Conservation (phyloP, 2,329 filamentous ascomycete genomes). For the Aspergillus terreus region DNA sequence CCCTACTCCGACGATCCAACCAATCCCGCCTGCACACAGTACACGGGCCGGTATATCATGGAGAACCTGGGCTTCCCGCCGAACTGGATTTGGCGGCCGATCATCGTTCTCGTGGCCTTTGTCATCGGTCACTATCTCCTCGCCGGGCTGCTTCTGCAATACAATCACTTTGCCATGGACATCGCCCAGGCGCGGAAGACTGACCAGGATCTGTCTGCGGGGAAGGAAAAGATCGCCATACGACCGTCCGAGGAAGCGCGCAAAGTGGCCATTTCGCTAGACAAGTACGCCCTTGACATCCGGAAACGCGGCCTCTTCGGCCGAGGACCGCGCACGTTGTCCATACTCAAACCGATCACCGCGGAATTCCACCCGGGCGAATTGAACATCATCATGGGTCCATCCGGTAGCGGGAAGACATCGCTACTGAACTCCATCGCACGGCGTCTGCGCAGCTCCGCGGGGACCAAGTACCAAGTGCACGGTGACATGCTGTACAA, state of each 20-base stretch:
- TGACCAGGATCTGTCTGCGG: conserved; percentile 62
- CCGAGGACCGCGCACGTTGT: conserved; percentile 35
- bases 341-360: conserved; percentile 64
- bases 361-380: conserved; percentile 64
- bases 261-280: conserved; percentile 62
- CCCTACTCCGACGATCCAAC: conserved; percentile 58
- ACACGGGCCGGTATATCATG: conserved; percentile 67
- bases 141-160: conserved; percentile 60
- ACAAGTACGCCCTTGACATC: conserved; percentile 61
- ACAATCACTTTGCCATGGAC: conserved; percentile 64
- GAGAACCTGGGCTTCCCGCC: conserved; percentile 63
- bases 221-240: conserved; percentile 65
- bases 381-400: conserved; percentile 76
- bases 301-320: conserved; percentile 57
- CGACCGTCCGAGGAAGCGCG: conserved; percentile 53
- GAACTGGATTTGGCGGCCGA: conserved; percentile 65
- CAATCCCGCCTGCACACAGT: conserved; percentile 64
- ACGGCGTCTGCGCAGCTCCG: conserved; percentile 58
- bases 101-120: conserved; percentile 61
- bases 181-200: conserved; percentile 60
- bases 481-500: conserved; percentile 67
- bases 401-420: conserved; percentile 73
- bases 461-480: conserved; percentile 59
- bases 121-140: conserved; percentile 59
- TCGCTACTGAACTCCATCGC: conserved; percentile 72